Percentiles rank a stretch among this genome's conserved stretches.
Conservation (phyloP, 2,329 filamentous ascomycete genomes). For the Waltergamsia citrina region DNA sequence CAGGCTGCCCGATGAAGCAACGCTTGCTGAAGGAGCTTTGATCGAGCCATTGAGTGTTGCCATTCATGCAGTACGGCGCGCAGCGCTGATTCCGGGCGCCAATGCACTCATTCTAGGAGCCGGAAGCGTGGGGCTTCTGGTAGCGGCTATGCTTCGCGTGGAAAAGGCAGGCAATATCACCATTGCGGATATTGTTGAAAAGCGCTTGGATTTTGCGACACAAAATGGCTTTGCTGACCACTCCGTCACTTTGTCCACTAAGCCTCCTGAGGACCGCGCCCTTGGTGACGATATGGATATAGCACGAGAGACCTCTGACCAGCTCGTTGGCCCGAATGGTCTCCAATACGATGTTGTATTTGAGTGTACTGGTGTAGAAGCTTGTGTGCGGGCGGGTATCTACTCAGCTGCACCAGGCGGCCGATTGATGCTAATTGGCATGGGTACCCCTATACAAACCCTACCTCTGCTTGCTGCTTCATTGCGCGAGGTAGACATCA, state of each 20-base stretch:
- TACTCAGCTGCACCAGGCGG: conserved; percentile 52
- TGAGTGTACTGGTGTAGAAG: conserved; percentile 8
- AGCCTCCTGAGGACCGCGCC: background rate
- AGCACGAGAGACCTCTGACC: background rate
- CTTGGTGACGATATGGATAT: background rate
- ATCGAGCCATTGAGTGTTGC: conserved; percentile 42
- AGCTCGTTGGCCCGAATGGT: background rate
- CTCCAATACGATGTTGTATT: conserved; percentile 6
- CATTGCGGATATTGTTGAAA: conserved; percentile 14
- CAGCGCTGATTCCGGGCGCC: conserved; percentile 7
- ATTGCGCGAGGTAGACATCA: conserved; percentile 58
- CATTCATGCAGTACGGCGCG: conserved; percentile 30
- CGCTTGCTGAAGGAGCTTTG: conserved; percentile 34
- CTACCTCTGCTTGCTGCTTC: conserved; percentile 60
- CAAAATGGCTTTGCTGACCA: conserved; percentile 17
- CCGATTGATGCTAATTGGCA: conserved; percentile 62
- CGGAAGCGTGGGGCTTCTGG: conserved; percentile 25
- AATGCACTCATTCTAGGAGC: conserved; percentile 22
- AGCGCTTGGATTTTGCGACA: conserved; percentile 24
- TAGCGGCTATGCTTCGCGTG: conserved; percentile 24
- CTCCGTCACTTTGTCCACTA: conserved; percentile 10
- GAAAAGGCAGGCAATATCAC: conserved; percentile 5
- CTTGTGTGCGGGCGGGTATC: conserved; percentile 7
- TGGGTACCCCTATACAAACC: conserved; percentile 62
- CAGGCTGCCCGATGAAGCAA: conserved; percentile 28